Evolutionary conservation across 2,329 filamentous ascomycete species (phyloP), one percentile per base, ranked within the genome.

Genomic region (Colletotrichum sp.): DNA sequence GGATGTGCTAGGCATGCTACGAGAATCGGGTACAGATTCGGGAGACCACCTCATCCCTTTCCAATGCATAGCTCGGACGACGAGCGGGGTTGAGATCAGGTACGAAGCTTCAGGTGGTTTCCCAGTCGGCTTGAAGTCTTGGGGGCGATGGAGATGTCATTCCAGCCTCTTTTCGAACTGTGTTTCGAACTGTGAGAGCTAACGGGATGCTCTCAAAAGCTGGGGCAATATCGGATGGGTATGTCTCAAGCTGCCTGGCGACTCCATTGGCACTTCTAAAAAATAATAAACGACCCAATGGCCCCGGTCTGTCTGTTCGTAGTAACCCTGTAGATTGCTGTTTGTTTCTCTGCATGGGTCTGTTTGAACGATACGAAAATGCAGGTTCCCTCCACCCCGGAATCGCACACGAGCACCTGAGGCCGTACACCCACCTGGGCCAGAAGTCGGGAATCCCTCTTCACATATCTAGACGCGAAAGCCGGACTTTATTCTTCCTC

Each of bases 361-460:
- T 21, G 43, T 26, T 63, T 64, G 28, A 63, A 28, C 43, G 26
- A 55, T 9, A 38, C n/a, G 24, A 48, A 66, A 18, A 64, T 75
- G 73, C 73, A 75, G 57, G 69, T 66, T 63, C 38, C 69, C 73
- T 67, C 57, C 13, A 38, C 15, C 52, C 63, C 36, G 57, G 55
- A 38, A 64, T 72, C 21, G 24, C 38, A 64, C 69, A 75, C 65
- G 38, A 18, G 32, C 28, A 52, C 28, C 32, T 58, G 30, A 38
- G 4, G 57, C 63, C 58, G n/a, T 18, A 26, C 55, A 36, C 43
- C 26, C 32, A 16, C 15, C 36, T 16, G 9, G n/a, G 21, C 16
- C 16, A 38, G 8, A 13, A 4, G 9, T 26, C n/a, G 24, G 16
- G 8, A 3, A 30, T 43, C 16, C 12, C 26, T 21, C 26, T 21